phyloP scores from a whole-genome alignment of 2,329 filamentous ascomycete species.

The Macrophomina tecta region DNA sequence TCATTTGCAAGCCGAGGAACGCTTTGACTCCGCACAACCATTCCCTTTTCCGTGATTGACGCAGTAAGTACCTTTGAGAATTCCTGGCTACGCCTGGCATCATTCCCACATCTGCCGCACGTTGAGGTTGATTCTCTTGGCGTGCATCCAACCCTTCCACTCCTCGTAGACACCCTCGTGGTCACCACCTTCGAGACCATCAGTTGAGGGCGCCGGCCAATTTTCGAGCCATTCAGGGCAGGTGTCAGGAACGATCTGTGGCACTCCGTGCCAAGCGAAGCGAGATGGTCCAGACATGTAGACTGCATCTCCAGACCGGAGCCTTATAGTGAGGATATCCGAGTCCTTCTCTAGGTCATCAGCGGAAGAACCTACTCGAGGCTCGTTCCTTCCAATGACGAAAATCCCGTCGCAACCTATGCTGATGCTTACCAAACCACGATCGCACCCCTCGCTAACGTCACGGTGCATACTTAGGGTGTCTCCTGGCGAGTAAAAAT shows the following conservation, averaged over 20 bases:
- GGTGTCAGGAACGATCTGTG: constrained; percentile 79
- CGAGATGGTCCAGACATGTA: constrained; percentile 84
- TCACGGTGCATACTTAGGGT: constrained; percentile 93
- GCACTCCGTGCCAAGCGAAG: constrained; percentile 95
- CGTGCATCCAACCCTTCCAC: constrained; percentile 87
- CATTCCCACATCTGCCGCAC: constrained; percentile 82
- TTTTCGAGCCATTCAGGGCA: constrained; percentile 76
- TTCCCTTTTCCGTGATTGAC: no score
- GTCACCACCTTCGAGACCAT: constrained; percentile 4
- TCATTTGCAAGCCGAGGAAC: no score
- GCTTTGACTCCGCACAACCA: no score
- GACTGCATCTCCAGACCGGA: constrained; percentile 85
- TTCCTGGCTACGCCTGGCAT: not conserved
- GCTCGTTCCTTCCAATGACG: constrained; percentile 72
- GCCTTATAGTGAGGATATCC: constrained; percentile 61
- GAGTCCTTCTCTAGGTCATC: constrained; percentile 36
- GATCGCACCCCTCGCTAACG: constrained; percentile 83
- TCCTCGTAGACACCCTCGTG: constrained; percentile 57
- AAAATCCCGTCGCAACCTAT: constrained; percentile 92
- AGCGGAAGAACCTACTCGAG: constrained; percentile 42
- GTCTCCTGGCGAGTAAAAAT: constrained; percentile 89
- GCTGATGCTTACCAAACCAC: constrained; percentile 82
- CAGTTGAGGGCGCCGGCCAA: constrained; percentile 67
- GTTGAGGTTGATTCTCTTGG: constrained; percentile 90
- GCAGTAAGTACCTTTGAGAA: no score